phyloP scores from a whole-genome alignment of 2,329 filamentous ascomycete species.

The Clonostachys rhizophaga region DNA sequence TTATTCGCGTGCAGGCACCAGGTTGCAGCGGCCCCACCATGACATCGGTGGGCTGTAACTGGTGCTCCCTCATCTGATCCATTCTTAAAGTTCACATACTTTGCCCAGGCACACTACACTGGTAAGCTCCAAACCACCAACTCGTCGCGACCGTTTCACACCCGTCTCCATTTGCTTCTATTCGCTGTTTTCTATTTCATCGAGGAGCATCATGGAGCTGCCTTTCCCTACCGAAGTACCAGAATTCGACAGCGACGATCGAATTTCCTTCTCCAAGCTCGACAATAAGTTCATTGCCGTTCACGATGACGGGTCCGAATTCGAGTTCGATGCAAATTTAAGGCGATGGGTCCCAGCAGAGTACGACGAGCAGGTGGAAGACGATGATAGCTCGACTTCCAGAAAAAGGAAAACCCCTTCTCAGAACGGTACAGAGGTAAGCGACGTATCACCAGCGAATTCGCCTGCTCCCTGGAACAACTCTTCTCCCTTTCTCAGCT shows the following conservation, averaged over 20 bases:
- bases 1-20: too few relatives aligned
- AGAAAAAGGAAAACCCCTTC: slow-evolving; percentile 38
- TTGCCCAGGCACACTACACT: too few relatives aligned
- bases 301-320: slow-evolving; percentile 79
- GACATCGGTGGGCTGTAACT: too few relatives aligned
- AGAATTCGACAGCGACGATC: slow-evolving; percentile 72
- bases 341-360: slow-evolving; percentile 71
- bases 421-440: slow-evolving; percentile 34
- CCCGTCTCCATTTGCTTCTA: too few relatives aligned
- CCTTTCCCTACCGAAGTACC: slow-evolving; percentile 55
- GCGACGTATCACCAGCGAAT: slow-evolving; percentile 6
- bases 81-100: too few relatives aligned
- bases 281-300: slow-evolving; percentile 81
- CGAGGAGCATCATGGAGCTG: slow-evolving; percentile 16
- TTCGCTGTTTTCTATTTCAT: too few relatives aligned
- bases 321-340: slow-evolving; percentile 69
- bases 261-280: slow-evolving; percentile 82
- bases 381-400: slow-evolving; percentile 19
- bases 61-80: too few relatives aligned
- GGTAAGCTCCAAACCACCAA: too few relatives aligned
- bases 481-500: too few relatives aligned
- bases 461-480: too few relatives aligned
- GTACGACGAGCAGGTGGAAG: slow-evolving; percentile 1
- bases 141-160: too few relatives aligned
- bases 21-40: too few relatives aligned